Evolutionary conservation across 169 alveolate genomes (phyloP).

Genomic region (Eimeria falciformis): DNA sequence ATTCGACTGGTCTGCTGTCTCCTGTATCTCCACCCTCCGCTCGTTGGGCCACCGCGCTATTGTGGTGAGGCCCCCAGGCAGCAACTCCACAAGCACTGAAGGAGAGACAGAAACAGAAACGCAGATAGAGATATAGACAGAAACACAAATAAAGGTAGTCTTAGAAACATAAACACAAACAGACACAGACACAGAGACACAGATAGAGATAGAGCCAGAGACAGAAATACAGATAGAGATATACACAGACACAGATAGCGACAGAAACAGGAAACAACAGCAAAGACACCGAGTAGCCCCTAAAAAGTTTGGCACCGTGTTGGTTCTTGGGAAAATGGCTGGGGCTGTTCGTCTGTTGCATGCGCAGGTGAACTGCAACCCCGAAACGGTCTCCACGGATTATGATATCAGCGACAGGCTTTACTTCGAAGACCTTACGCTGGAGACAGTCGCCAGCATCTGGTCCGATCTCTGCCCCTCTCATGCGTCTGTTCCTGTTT

Average conservation of each 20-base stretch:
- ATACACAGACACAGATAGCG: not conserved
- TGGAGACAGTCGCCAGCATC: constrained; percentile 85
- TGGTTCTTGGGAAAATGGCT: not conserved
- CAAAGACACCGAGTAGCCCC: not conserved
- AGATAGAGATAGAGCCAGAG: not conserved
- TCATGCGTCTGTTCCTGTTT: not conserved
- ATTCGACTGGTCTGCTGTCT: constrained; percentile 93
- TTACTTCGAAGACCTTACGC: constrained; percentile 88
- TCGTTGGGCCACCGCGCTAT: constrained; percentile 79
- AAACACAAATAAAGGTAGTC: no score
- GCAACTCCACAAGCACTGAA: not conserved
- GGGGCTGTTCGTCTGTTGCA: constrained; percentile 50
- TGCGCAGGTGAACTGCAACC: constrained; percentile 91
- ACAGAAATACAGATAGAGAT: not conserved
- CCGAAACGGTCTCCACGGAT: constrained; percentile 94
- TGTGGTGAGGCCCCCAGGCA: constrained; percentile 55
- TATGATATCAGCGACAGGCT: constrained; percentile 91
- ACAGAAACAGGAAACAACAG: not conserved
- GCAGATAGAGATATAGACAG: no score
- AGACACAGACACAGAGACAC: not conserved
- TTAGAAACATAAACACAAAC: no score
- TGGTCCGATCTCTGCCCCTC: constrained; percentile 7
- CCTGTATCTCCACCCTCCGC: constrained; percentile 88
- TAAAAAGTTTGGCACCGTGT: not conserved
- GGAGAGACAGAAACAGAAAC: not conserved